Evolutionary conservation across 805 yeast genomes (phyloP).

Genomic region (Metschnikowia colocasiae): DNA sequence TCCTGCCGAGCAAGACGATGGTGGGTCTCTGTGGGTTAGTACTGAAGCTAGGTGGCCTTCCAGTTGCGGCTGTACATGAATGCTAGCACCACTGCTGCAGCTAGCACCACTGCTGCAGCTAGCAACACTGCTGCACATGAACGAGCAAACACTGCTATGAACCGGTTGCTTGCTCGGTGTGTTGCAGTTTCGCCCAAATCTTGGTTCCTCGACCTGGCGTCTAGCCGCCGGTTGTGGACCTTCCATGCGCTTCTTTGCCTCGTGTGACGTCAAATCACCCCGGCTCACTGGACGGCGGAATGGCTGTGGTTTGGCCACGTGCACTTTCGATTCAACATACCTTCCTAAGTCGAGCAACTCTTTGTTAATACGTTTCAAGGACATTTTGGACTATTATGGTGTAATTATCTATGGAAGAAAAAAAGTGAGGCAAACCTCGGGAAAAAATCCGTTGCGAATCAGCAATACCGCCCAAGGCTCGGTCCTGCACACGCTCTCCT

Average conservation of each 20-base stretch:
- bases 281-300: neutral
- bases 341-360: slow-evolving; percentile 93
- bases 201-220: too few species aligned
- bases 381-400: slow-evolving; percentile 48
- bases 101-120: too few species aligned
- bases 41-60: too few species aligned
- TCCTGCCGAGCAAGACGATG: slow-evolving; percentile 98
- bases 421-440: slow-evolving; percentile 15
- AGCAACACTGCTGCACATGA: too few species aligned
- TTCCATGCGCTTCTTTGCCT: neutral
- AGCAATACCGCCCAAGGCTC: slow-evolving; percentile 12
- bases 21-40: slow-evolving; percentile 75
- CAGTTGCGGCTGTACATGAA: too few species aligned
- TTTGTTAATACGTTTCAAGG: slow-evolving; percentile 92
- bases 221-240: neutral
- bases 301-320: neutral
- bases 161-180: too few species aligned
- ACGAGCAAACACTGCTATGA: too few species aligned
- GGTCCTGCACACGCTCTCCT: slow-evolving; percentile 13
- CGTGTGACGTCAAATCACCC: neutral
- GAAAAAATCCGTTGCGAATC: slow-evolving; percentile 19
- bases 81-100: too few species aligned
- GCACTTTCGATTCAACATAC: slow-evolving; percentile 46
- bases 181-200: too few species aligned
- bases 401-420: slow-evolving; percentile 12